Percentiles rank a stretch among this genome's conserved stretches.
Conservation (phyloP, 129 eudicot species). For the Ambrosia trifida region DNA sequence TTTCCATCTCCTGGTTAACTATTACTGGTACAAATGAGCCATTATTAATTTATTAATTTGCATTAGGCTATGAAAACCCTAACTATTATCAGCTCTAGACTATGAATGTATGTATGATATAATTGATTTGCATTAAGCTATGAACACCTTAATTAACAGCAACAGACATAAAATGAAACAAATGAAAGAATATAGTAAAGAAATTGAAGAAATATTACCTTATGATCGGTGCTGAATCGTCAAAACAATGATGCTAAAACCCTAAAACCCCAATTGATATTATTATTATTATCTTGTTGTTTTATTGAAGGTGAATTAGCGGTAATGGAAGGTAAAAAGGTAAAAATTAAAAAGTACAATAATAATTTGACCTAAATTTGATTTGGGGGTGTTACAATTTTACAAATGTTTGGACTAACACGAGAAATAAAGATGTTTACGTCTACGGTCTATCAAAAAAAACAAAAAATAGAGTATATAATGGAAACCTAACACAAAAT, state of each 20-base stretch:
- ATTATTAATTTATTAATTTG: no score
- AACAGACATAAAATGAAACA: neutral
- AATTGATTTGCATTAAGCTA: neutral
- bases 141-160: no score
- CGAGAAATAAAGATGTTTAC: no score
- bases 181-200: neutral
- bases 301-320: conserved; percentile 6
- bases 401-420: no score
- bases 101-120: no score
- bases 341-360: conserved; percentile 3
- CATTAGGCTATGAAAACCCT: conserved; percentile 9
- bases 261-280: conserved; percentile 16
- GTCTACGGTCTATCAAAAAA: no score
- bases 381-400: neutral
- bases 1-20: conserved; percentile 43
- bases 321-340: no score
- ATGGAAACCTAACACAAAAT: no score
- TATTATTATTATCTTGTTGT: conserved; percentile 6
- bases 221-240: conserved; percentile 24
- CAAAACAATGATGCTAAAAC: conserved; percentile 3
- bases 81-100: neutral
- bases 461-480: no score
- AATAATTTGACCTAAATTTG: conserved; percentile 24
- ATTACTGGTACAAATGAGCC: neutral
- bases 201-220: conserved; percentile 13